phyloP scores from a whole-genome alignment of 352 stramenopile species.

The Pythium plurisporium region DNA sequence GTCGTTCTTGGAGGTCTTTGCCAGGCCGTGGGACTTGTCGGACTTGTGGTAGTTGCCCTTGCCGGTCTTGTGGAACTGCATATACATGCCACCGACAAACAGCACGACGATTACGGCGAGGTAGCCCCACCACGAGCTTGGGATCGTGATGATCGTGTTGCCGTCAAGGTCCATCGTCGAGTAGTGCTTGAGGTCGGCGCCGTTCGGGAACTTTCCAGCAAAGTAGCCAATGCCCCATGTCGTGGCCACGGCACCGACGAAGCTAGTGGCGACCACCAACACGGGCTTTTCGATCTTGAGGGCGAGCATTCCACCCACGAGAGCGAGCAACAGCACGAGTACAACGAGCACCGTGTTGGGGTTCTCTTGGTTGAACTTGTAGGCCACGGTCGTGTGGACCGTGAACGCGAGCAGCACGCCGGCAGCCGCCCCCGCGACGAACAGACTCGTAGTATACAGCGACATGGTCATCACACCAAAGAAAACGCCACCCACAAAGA shows the following conservation, averaged over 20 bases:
- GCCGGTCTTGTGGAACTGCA: slow-evolving; percentile 34
- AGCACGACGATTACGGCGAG: slow-evolving; percentile 28
- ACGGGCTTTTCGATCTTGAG: slow-evolving; percentile 57
- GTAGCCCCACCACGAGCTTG: slow-evolving; percentile 37
- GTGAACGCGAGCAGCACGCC: slow-evolving; percentile 52
- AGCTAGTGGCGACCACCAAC: slow-evolving; percentile 56
- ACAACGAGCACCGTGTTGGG: slow-evolving; percentile 48
- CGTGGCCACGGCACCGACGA: slow-evolving; percentile 36
- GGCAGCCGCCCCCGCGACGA: slow-evolving; percentile 48
- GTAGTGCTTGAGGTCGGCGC: slow-evolving; percentile 39
- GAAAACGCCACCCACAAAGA: slow-evolving; percentile 53
- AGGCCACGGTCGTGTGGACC: slow-evolving; percentile 50
- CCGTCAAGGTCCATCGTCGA: slow-evolving; percentile 11
- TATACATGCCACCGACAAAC: slow-evolving; percentile 24
- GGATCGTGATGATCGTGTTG: slow-evolving; percentile 26
- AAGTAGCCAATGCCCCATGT: slow-evolving; percentile 65
- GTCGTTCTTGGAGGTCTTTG: too few species aligned
- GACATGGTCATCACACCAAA: slow-evolving; percentile 48
- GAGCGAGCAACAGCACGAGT: slow-evolving; percentile 29
- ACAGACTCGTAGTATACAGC: slow-evolving; percentile 49
- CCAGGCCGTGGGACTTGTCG: slow-evolving; percentile 5
- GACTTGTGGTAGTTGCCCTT: slow-evolving; percentile 8
- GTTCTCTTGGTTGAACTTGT: slow-evolving; percentile 48
- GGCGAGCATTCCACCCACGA: slow-evolving; percentile 36
- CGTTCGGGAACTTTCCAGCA: slow-evolving; percentile 40